Conservation (phyloP, 352 stramenopile species). For the Blastocystis sp. region DNA sequence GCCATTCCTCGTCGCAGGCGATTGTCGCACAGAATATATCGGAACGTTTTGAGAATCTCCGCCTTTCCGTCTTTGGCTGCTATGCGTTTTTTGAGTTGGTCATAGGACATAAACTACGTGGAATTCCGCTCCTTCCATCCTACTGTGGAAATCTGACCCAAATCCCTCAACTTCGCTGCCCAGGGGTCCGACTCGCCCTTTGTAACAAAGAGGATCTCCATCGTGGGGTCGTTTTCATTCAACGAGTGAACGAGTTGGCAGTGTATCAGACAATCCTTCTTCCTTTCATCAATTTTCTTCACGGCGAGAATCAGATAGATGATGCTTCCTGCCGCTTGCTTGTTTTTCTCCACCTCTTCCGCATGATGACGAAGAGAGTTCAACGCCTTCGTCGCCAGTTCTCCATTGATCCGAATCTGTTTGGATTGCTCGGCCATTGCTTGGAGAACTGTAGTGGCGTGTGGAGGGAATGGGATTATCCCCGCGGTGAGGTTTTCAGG, state of each 20-base stretch:
- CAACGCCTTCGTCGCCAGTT: slow-evolving; percentile 12
- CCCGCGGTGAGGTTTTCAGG: too few species aligned
- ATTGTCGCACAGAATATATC: slow-evolving; percentile 38
- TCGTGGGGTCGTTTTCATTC: not conserved
- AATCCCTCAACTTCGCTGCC: not conserved
- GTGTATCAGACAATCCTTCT: not conserved
- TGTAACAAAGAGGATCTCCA: slow-evolving; percentile 36
- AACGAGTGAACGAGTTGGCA: not conserved
- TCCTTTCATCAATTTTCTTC: slow-evolving; percentile 7
- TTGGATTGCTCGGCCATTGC: not conserved
- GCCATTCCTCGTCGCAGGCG: not conserved
- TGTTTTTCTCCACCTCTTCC: not conserved
- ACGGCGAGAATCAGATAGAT: slow-evolving; percentile 23
- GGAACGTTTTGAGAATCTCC: not conserved
- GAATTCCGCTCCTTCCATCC: not conserved
- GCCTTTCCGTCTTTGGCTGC: slow-evolving; percentile 8
- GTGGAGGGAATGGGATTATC: too few species aligned
- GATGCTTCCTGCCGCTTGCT: not conserved
- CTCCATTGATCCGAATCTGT: slow-evolving; percentile 37
- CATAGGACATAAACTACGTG: slow-evolving; percentile 40
- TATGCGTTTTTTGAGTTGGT: not conserved
- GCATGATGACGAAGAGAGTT: slow-evolving; percentile 10
- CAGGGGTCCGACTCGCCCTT: not conserved
- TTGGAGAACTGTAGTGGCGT: too few species aligned
- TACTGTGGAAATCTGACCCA: slow-evolving; percentile 13